Evolutionary conservation across 768 basidiomycete species (phyloP).

Genomic region (Phlebiopsis flavidoalba): DNA sequence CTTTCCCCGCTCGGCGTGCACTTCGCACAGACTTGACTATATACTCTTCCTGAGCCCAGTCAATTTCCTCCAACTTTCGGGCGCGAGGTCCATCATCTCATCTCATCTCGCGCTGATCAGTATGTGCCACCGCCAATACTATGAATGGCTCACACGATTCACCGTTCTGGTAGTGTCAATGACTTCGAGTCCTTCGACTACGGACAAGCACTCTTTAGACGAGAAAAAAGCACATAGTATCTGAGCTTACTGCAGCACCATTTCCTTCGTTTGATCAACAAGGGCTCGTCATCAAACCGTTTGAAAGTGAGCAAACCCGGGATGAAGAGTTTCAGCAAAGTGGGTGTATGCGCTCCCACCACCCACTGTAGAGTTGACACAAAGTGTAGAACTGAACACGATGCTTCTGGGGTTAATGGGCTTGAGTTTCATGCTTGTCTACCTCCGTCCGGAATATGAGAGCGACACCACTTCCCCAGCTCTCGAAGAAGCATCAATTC

Average conservation of each 20-base stretch:
- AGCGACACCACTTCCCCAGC: slow-evolving; percentile 22
- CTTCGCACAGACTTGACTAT: too few relatives aligned
- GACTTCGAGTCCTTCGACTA: too few relatives aligned
- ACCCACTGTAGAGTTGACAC: background rate
- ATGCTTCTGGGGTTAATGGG: slow-evolving; percentile 29
- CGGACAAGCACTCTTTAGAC: too few relatives aligned
- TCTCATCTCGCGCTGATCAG: too few relatives aligned
- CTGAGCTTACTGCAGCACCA: slow-evolving; percentile 21
- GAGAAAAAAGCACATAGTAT: background rate
- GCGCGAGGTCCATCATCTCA: too few relatives aligned
- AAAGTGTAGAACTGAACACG: slow-evolving; percentile 24
- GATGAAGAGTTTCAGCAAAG: slow-evolving; percentile 31
- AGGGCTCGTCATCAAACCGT: slow-evolving; percentile 27
- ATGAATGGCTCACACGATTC: too few relatives aligned
- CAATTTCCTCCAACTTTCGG: too few relatives aligned
- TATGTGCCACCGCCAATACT: too few relatives aligned
- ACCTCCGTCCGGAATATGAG: slow-evolving; percentile 29
- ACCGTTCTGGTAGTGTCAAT: too few relatives aligned
- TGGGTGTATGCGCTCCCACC: slow-evolving; percentile 23
- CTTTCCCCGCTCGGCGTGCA: too few relatives aligned
- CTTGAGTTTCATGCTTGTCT: slow-evolving; percentile 33
- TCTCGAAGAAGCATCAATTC: slow-evolving; percentile 25
- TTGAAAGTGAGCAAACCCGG: slow-evolving; percentile 28
- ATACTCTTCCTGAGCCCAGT: too few relatives aligned
- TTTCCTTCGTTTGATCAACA: slow-evolving; percentile 28